Conservation (phyloP, 2,329 filamentous ascomycete species). For the Trichophyton equinum region DNA sequence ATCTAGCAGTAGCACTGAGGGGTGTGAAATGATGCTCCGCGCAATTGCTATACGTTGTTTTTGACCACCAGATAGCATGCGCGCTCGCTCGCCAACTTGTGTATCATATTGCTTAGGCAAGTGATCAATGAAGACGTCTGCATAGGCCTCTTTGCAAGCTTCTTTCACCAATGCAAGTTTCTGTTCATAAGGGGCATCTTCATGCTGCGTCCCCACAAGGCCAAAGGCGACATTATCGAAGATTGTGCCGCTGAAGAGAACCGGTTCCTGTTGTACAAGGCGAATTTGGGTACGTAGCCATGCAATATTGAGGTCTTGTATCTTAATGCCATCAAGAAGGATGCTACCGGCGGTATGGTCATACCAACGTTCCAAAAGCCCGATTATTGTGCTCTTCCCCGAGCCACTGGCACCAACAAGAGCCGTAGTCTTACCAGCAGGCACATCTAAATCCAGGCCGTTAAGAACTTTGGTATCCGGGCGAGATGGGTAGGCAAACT, state of each 20-base stretch:
- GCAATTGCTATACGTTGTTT: slow-evolving; percentile 64
- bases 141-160: slow-evolving; percentile 48
- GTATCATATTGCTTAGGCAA: slow-evolving; percentile 41
- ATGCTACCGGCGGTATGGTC: slow-evolving; percentile 64
- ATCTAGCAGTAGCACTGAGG: slow-evolving; percentile 51
- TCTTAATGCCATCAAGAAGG: slow-evolving; percentile 62
- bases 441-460: slow-evolving; percentile 49
- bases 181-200: slow-evolving; percentile 12
- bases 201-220: slow-evolving; percentile 37
- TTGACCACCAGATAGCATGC: slow-evolving; percentile 20
- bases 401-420: slow-evolving; percentile 48
- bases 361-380: slow-evolving; percentile 47
- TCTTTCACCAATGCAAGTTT: slow-evolving; percentile 13
- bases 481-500: slow-evolving; percentile 37
- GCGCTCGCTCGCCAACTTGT: slow-evolving; percentile 45
- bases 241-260: slow-evolving; percentile 71
- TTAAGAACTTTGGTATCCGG: slow-evolving; percentile 21
- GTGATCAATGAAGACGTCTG: slow-evolving; percentile 41
- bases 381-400: slow-evolving; percentile 36
- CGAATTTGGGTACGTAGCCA: slow-evolving; percentile 70
- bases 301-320: slow-evolving; percentile 60
- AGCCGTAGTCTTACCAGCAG: slow-evolving; percentile 71
- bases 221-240: slow-evolving; percentile 60
- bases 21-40: slow-evolving; percentile 66
- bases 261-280: slow-evolving; percentile 75